Evolutionary conservation across 2,329 filamentous ascomycete genomes (phyloP).

Genomic region (Sclerotinia sclerotiorum): DNA sequence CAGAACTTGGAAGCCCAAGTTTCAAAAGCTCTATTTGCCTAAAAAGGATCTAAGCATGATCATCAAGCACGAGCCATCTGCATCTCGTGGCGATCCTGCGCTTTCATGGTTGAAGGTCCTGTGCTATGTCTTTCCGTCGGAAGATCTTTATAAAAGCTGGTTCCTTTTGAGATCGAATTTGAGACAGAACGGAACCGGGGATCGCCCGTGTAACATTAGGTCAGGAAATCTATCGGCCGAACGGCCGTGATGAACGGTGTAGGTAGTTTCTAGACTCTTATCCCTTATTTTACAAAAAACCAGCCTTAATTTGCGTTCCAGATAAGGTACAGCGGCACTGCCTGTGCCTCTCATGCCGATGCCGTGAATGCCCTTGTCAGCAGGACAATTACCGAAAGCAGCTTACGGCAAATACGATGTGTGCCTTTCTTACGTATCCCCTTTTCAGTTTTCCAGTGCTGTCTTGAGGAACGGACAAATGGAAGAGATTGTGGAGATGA

Average conservation of each 20-base stretch:
- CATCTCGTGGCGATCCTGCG: slow-evolving; percentile 16
- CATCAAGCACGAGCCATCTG: slow-evolving; percentile 24
- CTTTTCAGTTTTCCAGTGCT: background rate
- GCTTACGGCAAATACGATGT: too few species aligned
- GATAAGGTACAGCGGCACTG: background rate
- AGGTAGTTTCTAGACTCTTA: background rate
- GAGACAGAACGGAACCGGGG: slow-evolving; percentile 10
- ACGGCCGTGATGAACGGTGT: background rate
- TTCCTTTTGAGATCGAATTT: background rate
- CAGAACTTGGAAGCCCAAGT: slow-evolving; percentile 10
- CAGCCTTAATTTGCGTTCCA: background rate
- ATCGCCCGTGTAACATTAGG: background rate
- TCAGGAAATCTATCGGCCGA: background rate
- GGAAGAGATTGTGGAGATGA: background rate
- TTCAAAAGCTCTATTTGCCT: background rate
- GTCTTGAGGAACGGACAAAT: background rate
- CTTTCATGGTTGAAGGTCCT: slow-evolving; percentile 13
- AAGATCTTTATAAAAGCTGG: slow-evolving; percentile 16
- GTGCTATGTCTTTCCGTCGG: slow-evolving; percentile 14
- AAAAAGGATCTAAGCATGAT: background rate
- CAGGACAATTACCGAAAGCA: too few species aligned
- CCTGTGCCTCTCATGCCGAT: background rate
- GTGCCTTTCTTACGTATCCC: too few species aligned
- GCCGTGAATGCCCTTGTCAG: too few species aligned
- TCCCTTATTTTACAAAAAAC: background rate